A percentile compares a stretch with the other conserved stretches of the same genome.
Evolutionary conservation across 352 stramenopile genomes (phyloP).

Genomic region (Pythium aquatile): DNA sequence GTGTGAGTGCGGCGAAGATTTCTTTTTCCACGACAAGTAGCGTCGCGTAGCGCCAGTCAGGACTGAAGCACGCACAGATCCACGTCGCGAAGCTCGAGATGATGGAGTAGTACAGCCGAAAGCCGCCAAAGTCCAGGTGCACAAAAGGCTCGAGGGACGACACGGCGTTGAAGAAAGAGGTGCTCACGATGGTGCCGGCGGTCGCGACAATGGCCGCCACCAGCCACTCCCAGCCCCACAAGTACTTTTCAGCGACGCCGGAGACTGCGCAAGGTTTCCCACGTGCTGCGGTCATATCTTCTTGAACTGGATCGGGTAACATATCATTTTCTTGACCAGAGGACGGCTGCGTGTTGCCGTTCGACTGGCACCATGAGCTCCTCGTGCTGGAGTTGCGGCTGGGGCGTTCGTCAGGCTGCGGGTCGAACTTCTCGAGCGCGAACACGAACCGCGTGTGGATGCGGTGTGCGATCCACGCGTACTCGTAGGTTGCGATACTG

Average conservation of each 20-base stretch:
- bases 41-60: conserved; percentile 45
- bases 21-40: conserved; percentile 47
- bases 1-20: conserved; percentile 52
- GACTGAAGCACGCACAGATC: conserved; percentile 52
- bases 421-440: conserved; percentile 27
- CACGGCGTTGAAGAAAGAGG: conserved; percentile 35
- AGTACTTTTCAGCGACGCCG: conserved; percentile 3
- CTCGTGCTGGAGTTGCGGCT: conserved; percentile 18
- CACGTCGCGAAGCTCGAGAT: conserved; percentile 41
- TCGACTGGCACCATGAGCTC: conserved; percentile 11
- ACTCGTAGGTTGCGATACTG: conserved; percentile 72
- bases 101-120: conserved; percentile 46
- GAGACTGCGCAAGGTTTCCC: conserved; percentile 20
- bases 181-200: conserved; percentile 34
- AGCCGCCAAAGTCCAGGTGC: conserved; percentile 22
- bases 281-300: conserved; percentile 14
- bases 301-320: conserved; percentile 7
- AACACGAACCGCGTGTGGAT: conserved; percentile 58
- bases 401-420: not conserved
- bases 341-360: conserved; percentile 16
- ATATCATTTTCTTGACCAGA: conserved; percentile 11
- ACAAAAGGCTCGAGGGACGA: conserved; percentile 40
- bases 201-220: conserved; percentile 37
- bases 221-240: conserved; percentile 40
- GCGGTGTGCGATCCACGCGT: conserved; percentile 64